Base-by-base conservation (phyloP, 2,329 filamentous ascomycete genomes). In the Pseudopyrenochaeta lycopersici region DNA sequence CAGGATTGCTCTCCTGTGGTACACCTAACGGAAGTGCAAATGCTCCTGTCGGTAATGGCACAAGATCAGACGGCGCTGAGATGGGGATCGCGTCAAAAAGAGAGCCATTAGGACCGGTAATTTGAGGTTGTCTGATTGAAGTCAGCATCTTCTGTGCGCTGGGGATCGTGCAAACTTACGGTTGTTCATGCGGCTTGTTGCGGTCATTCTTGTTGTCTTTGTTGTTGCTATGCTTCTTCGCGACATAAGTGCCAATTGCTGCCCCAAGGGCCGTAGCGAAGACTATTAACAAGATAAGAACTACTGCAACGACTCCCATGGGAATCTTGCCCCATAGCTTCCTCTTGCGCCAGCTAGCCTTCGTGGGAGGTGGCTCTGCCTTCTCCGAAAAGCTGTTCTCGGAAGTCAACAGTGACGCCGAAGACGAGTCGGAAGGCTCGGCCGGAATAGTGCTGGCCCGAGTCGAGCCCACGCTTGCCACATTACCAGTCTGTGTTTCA, bases 241-340 rank as follows among this genome's bases (percentile, higher is more conserved):
- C 80, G 46, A 84, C 66, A 20, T 85, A 74, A 32, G 82, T 82
- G 4, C 84, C 84, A 62, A 85, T 80, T 5, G 82, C 79, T 48
- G 81, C 82, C 46, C 83, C 84, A 38, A 85, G 75, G 23, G 82
- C 76, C 29, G 78, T 77, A 36, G 80, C 80, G 36, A 75, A 68
- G 32, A 78, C 51, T 12, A 85, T 68, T 12, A 84, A 59, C 49
- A 85, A 68, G 2, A 82, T 63, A 7, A 81, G 70, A 3, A 76
- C 71, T 7, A 82, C 64, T 5, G 83, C 65, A 21, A 80, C 72
- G n/a, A 85, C 62, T 73, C 82, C 84, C 42, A 85, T 66, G 0
- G 83, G 82, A 9, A 85, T 56, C 30, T 66, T 74, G 9, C 83
- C 82, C 64, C 80, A 84, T 12, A 76, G 39, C 72, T 68, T 79